Conservation (phyloP, 345 rosid genomes). For the Rubroshorea leprosula region DNA sequence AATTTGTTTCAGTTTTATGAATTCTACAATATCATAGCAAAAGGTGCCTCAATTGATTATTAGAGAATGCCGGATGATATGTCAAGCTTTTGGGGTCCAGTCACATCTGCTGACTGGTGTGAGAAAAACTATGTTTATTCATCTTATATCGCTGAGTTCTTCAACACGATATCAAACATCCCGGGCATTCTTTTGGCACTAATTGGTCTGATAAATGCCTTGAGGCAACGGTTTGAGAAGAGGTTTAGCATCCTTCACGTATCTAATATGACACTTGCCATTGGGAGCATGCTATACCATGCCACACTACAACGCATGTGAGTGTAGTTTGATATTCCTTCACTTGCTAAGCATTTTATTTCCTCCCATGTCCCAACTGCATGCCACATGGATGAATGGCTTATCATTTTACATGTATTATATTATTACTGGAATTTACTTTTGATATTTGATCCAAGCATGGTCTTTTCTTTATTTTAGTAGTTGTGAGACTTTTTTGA, state of each 20-base stretch:
- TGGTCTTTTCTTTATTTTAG: too few relatives aligned
- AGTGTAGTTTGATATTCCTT: slow-evolving; percentile 24
- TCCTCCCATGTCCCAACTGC: slow-evolving; percentile 85
- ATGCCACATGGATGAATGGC: too few relatives aligned
- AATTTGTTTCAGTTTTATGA: slow-evolving; percentile 22
- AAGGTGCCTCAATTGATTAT: slow-evolving; percentile 11
- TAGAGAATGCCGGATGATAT: slow-evolving; percentile 65
- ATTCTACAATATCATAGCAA: slow-evolving; percentile 13
- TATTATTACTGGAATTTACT: too few relatives aligned
- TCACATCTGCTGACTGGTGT: slow-evolving; percentile 84
- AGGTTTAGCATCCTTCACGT: slow-evolving; percentile 82
- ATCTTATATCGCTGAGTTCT: slow-evolving; percentile 83
- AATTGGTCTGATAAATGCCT: slow-evolving; percentile 70
- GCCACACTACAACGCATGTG: slow-evolving; percentile 75
- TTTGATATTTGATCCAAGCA: too few relatives aligned
- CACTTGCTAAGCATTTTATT: slow-evolving; percentile 79
- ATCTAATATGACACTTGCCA: slow-evolving; percentile 79
- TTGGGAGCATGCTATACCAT: slow-evolving; percentile 90
- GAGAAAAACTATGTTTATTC: slow-evolving; percentile 72
- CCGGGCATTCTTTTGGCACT: slow-evolving; percentile 75
- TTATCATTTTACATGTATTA: too few relatives aligned
- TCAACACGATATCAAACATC: slow-evolving; percentile 70
- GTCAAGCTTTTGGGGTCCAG: slow-evolving; percentile 92
- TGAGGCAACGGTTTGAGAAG: slow-evolving; percentile 88
- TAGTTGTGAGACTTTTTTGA: too few relatives aligned